Evolutionary conservation across 768 basidiomycete genomes (phyloP), one percentile per base, ranked within the genome.

Genomic region (Mycena haematopus): DNA sequence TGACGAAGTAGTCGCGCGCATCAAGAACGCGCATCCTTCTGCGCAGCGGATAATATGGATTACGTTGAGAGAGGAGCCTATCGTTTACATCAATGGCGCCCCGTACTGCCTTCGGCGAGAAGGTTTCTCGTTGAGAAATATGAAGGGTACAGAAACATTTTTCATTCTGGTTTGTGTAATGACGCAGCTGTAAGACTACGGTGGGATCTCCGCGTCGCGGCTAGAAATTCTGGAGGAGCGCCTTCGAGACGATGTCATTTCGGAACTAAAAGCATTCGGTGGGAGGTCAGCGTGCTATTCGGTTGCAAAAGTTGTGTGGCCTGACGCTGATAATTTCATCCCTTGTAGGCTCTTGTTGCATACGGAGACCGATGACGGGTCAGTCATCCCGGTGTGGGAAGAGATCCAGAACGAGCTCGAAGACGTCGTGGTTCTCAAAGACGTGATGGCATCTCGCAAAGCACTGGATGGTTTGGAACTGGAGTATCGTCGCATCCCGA

Each of bases 341-440:
- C 1, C 21, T 29, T 25, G 14, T 65, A 93, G 93, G 51, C 75
- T 99, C 0, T 80, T 99, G 1, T 81, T 99, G 25, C 96, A 99
- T 69, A 91, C 93, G 1, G 97, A 99, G 77, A 88, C 90, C 0
- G 69, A 84, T 0, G 93, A 95, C 65, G 95, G 96, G 6, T 84
- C 91, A 6, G 91, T 99, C 8, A 85, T 95, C 6, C 96, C 97
- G 0, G 81, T 97, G 1, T 99, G 96, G 96, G 96, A 99, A 73
- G 92, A 94, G 66, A 93, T 92, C 3, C 82, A 82, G 42, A 74
- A 81, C 35, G 66, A 63, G 44, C 29, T 53, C 6, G 77, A 82
- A 10, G 82, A 93, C 66, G 89, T 99, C 15, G 84, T 86, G 31
- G 92, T 93, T 1, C 80, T 97, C 44, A 91, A 92, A 71, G 93